phyloP scores from a whole-genome alignment of 805 yeast species.

The Tetrapisispora namnaoensis region DNA sequence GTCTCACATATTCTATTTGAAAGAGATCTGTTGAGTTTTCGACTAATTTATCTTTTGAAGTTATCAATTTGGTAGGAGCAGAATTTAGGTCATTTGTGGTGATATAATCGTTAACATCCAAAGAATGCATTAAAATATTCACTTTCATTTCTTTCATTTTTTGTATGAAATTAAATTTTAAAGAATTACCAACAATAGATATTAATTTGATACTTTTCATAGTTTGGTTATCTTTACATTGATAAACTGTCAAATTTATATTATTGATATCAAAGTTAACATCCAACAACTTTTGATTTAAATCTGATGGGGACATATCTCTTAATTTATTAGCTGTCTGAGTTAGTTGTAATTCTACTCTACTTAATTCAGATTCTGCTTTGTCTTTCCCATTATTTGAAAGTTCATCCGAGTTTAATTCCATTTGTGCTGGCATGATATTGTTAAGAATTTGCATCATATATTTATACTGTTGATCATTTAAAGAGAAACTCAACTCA shows the following conservation, averaged over 20 bases:
- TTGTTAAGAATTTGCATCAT: conserved; percentile 68
- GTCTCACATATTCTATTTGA: conserved; percentile 46
- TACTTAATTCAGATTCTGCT: conserved; percentile 8
- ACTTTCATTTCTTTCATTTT: conserved; percentile 55
- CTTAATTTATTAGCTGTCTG: conserved; percentile 22
- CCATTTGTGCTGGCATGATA: conserved; percentile 43
- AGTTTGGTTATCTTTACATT: conserved; percentile 55
- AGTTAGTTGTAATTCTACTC: conserved; percentile 20
- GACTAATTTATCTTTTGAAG: conserved; percentile 35
- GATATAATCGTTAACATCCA: conserved; percentile 66
- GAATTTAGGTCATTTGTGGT: conserved; percentile 40
- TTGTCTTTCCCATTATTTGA: conserved; percentile 2
- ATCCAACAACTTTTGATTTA: conserved; percentile 57
- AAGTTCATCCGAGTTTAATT: conserved; percentile 16
- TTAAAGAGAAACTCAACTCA: conserved; percentile 55
- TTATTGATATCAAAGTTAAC: conserved; percentile 58
- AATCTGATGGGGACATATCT: conserved; percentile 36
- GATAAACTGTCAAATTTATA: conserved; percentile 50
- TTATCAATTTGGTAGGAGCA: conserved; percentile 58
- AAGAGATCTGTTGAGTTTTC: conserved; percentile 43
- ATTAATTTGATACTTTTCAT: conserved; percentile 59
- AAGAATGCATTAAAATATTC: conserved; percentile 51
- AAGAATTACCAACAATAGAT: conserved; percentile 59
- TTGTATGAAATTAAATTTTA: conserved; percentile 50
- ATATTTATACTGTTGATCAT: conserved; percentile 84